Conservation (phyloP, 1,284 basidiomycete genomes). For the Pulveroboletus sp. region DNA sequence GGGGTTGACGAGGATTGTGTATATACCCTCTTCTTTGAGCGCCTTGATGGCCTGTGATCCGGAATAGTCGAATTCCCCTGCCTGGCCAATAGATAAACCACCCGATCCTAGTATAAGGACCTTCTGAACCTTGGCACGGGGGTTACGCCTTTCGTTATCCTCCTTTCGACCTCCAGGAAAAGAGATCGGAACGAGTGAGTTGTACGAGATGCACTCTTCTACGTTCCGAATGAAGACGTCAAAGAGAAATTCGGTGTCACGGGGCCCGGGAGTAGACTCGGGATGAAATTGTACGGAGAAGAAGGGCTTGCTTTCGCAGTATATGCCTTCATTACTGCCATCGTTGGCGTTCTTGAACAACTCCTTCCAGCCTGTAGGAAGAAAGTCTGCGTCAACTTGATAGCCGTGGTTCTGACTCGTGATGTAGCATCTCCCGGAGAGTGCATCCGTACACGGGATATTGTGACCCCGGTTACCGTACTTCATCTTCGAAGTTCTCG, state of each 20-base stretch:
- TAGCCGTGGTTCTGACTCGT: constrained; percentile 99
- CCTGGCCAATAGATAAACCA: constrained; percentile 96
- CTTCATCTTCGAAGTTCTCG: constrained; percentile 97
- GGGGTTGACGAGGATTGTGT: constrained; percentile 97
- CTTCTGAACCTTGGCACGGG: constrained; percentile 84
- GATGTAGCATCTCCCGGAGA: constrained; percentile 97
- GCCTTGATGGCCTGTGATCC: constrained; percentile 99
- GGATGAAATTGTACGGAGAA: constrained; percentile 99
- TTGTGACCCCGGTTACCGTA: constrained; percentile 99
- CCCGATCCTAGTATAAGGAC: constrained; percentile 98
- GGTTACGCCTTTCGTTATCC: constrained; percentile 79
- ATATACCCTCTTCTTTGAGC: constrained; percentile 97
- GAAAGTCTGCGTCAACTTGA: constrained; percentile 84
- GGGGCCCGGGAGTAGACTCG: constrained; percentile 96
- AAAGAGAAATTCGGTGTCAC: constrained; percentile 98
- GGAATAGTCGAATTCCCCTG: constrained; percentile 99
- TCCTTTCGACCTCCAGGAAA: constrained; percentile 88
- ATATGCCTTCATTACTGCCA: constrained; percentile 96
- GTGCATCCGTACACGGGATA: constrained; percentile 93
- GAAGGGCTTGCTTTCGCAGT: constrained; percentile 87
- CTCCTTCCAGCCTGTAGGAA: constrained; percentile 89
- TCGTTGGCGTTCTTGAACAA: constrained; percentile 98
- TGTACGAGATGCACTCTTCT: constrained; percentile 72
- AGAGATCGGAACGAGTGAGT: constrained; percentile 69
- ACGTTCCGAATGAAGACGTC: constrained; percentile 96